phyloP scores from a whole-genome alignment of 2,329 filamentous ascomycete genomes.

The Fusarium sp. region DNA sequence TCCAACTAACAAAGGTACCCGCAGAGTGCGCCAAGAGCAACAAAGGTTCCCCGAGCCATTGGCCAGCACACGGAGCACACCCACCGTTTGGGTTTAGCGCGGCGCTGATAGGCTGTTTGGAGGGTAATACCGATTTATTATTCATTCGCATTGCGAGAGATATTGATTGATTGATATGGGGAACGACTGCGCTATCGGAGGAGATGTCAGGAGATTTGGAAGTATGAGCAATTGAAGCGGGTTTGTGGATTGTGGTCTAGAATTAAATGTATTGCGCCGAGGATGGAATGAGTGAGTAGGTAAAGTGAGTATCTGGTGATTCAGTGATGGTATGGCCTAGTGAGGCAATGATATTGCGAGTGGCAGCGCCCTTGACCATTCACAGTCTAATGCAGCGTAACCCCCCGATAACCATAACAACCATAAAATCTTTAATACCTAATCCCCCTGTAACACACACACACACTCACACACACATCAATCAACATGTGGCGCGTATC shows the following conservation, averaged over 20 bases:
- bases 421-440: conserved; percentile 5
- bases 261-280: background rate
- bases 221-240: background rate
- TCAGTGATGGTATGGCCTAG: background rate
- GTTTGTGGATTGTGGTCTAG: background rate
- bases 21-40: conserved; percentile 22
- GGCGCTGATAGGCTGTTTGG: background rate
- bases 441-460: background rate
- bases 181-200: background rate
- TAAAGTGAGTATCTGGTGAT: background rate
- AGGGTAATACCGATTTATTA: background rate
- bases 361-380: background rate
- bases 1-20: conserved; percentile 30
- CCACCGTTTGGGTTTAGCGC: background rate
- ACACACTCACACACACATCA: background rate
- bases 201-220: background rate
- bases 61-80: conserved; percentile 1
- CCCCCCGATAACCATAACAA: background rate
- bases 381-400: conserved; percentile 10
- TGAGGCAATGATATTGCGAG: background rate
- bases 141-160: background rate
- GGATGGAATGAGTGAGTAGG: background rate
- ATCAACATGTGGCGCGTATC: conserved; percentile 10
- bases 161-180: background rate
- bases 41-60: conserved; percentile 32